These are phyloP conservation scores for Beauveria sp. DNA, from an alignment of 2,329 filamentous ascomycete genomes.

Conservation along the genomic window DNA sequence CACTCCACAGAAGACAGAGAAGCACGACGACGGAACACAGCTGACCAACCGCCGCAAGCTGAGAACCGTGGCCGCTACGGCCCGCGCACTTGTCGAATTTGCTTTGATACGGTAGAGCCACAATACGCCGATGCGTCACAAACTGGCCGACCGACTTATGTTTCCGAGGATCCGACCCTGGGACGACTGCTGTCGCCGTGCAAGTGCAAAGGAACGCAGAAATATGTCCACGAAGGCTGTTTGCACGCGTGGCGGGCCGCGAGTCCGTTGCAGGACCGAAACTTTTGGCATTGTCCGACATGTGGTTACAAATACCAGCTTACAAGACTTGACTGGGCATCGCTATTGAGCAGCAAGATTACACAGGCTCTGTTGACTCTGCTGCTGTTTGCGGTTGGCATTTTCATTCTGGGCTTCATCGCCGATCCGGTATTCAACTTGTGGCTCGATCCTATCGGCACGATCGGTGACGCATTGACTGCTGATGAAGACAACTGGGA, in stretches of 20 bases:
- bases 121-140: conserved; percentile 32
- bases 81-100: conserved; percentile 79
- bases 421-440: conserved; percentile 88
- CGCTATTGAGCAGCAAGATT: conserved; percentile 57
- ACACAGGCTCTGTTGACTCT: conserved; percentile 66
- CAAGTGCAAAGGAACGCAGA: conserved; percentile 85
- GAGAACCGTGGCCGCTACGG: conserved; percentile 45
- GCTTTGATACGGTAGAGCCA: conserved; percentile 59
- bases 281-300: conserved; percentile 82
- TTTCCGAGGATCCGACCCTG: conserved; percentile 63
- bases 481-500: conserved; percentile 30
- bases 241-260: conserved; percentile 74
- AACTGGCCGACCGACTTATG: conserved; percentile 46
- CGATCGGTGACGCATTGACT: conserved; percentile 42
- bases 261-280: conserved; percentile 55
- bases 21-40: background rate
- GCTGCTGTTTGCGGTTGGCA: conserved; percentile 58
- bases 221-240: conserved; percentile 91
- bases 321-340: conserved; percentile 67
- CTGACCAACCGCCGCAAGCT: background rate
- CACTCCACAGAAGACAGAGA: background rate
- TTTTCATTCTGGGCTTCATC: conserved; percentile 83
- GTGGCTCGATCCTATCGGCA: conserved; percentile 70
- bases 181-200: conserved; percentile 83
- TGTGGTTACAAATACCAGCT: conserved; percentile 79